These are phyloP conservation scores for Daldinia loculata DNA, from an alignment of 495 filamentous ascomycete species.

Conservation along the genomic window DNA sequence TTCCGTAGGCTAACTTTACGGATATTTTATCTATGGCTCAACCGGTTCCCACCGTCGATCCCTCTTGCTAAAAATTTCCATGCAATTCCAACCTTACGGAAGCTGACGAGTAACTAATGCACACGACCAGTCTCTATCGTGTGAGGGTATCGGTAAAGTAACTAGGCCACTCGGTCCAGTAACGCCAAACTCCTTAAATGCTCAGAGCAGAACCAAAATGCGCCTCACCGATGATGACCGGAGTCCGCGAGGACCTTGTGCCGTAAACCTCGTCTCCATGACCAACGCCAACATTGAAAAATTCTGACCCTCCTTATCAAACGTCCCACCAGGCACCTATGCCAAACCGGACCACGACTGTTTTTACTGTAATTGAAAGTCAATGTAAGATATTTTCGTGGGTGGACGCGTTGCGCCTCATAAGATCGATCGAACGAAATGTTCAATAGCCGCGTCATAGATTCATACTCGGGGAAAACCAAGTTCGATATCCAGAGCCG, in stretches of 20 bases:
- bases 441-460: conserved; percentile 26
- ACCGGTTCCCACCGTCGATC: conserved; percentile 2
- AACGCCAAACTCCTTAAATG: conserved; percentile 41
- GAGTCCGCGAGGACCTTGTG: conserved; percentile 2
- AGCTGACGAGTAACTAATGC: conserved; percentile 7
- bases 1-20: conserved; percentile 7
- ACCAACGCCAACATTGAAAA: conserved; percentile 24
- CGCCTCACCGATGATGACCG: neutral
- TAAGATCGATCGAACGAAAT: conserved; percentile 29
- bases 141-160: conserved; percentile 41
- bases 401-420: conserved; percentile 11
- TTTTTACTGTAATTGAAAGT: conserved; percentile 38
- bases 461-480: conserved; percentile 29
- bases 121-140: conserved; percentile 3
- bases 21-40: conserved; percentile 23
- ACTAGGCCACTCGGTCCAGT: conserved; percentile 44
- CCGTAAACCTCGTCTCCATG: conserved; percentile 11
- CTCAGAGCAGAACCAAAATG: conserved; percentile 8
- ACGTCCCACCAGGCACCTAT: conserved; percentile 22
- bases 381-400: conserved; percentile 28
- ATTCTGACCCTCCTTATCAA: neutral
- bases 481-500: conserved; percentile 29
- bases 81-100: conserved; percentile 9
- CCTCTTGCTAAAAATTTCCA: conserved; percentile 13
- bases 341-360: conserved; percentile 15